These are phyloP conservation scores for Thermochaetoides thermophila DNA, from an alignment of 495 filamentous ascomycete genomes.

Conservation along the genomic window DNA sequence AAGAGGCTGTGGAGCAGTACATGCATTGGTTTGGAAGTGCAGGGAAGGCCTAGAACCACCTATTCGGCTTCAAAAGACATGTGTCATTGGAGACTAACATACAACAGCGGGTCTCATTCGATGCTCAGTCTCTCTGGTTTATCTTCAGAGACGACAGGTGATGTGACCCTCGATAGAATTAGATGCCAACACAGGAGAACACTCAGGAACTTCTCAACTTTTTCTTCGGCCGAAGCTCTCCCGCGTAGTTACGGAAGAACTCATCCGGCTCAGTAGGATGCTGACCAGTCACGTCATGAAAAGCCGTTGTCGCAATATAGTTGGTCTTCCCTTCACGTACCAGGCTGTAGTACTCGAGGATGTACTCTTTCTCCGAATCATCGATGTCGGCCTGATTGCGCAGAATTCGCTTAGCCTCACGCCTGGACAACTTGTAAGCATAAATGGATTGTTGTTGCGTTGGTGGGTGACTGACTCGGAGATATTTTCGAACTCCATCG, in stretches of 20 bases:
- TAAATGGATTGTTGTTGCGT: neutral
- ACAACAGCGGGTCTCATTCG: too few relatives aligned
- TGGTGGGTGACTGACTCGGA: slow-evolving; percentile 29
- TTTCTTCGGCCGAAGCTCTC: slow-evolving; percentile 33
- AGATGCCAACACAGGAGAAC: neutral
- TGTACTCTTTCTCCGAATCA: slow-evolving; percentile 34
- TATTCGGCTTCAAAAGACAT: too few relatives aligned
- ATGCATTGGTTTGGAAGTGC: slow-evolving; percentile 57
- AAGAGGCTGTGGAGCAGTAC: slow-evolving; percentile 57
- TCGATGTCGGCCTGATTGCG: slow-evolving; percentile 27
- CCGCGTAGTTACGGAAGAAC: slow-evolving; percentile 37
- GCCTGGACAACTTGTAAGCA: slow-evolving; percentile 13
- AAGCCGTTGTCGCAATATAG: slow-evolving; percentile 41
- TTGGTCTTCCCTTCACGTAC: slow-evolving; percentile 46
- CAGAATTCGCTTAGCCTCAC: slow-evolving; percentile 34
- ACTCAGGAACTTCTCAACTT: slow-evolving; percentile 5
- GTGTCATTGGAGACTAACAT: too few relatives aligned
- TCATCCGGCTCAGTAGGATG: slow-evolving; percentile 34
- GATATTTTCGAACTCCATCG: slow-evolving; percentile 40
- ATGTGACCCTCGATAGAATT: neutral
- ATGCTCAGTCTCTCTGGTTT: too few relatives aligned
- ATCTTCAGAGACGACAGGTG: too few relatives aligned
- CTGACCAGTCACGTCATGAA: slow-evolving; percentile 38
- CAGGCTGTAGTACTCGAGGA: slow-evolving; percentile 44
- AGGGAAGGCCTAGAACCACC: slow-evolving; percentile 53